Percentiles rank a stretch among this genome's conserved stretches.
These are phyloP conservation scores for Plasmodiophora brassicae DNA, from an alignment of 208 protist genomes.

Conservation along the genomic window DNA sequence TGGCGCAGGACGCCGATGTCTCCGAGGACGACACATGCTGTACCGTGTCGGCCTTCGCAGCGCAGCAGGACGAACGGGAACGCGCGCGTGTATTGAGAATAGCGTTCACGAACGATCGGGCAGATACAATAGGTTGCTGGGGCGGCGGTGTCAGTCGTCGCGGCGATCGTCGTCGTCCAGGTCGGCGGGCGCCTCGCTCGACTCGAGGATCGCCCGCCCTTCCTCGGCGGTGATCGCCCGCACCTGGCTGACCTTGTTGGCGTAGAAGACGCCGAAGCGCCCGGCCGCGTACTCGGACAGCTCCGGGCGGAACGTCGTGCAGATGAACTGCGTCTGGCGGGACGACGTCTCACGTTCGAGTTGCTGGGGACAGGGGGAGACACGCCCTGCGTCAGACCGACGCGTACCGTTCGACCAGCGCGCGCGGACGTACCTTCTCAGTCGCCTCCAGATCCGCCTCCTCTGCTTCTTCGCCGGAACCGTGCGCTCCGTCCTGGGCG, in stretches of 20 bases:
- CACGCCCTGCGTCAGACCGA: background rate
- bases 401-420: constrained; percentile 24
- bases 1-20: too few species aligned
- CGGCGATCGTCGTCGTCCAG: too few species aligned
- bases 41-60: too few species aligned
- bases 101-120: too few species aligned
- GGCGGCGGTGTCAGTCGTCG: too few species aligned
- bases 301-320: constrained; percentile 86
- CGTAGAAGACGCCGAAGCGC: constrained; percentile 86
- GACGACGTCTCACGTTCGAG: constrained; percentile 64
- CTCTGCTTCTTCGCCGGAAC: background rate
- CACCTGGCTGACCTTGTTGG: constrained; percentile 86
- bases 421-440: background rate
- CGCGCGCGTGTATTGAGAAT: too few species aligned
- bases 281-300: constrained; percentile 83
- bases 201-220: constrained; percentile 38
- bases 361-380: background rate
- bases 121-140: too few species aligned
- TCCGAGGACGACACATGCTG: too few species aligned
- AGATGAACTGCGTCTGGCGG: constrained; percentile 88
- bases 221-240: constrained; percentile 47
- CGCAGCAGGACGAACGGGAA: too few species aligned
- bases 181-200: too few species aligned
- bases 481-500: background rate
- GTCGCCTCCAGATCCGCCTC: background rate